Base-by-base conservation (phyloP, 176 grass and related monocot species). In the Luzula sylvatica region DNA sequence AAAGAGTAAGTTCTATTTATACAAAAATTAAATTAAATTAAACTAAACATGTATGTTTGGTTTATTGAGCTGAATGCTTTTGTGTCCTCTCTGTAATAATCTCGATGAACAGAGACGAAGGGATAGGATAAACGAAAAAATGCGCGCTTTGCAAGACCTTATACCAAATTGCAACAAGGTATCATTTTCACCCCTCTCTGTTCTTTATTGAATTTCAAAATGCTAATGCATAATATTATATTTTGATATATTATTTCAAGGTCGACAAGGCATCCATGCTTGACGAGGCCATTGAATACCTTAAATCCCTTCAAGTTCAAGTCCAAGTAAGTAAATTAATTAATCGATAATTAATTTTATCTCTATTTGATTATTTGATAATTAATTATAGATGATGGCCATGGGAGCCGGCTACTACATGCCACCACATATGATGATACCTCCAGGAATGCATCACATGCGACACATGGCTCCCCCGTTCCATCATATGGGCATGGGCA, bases 1-100 rank as follows among this genome's bases (percentile, higher is more conserved):
- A 95, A 86, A 78, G 83, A 71, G 90, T 86, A 54, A 84, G 80
- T 47, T 64, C n/a, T 45, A 49, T 47, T 24, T 63, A 20, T 64
- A 11, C 3, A 20, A 3, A 63, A n/a, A 29, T 20, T 20, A 11
- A 20, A 13, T n/a, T 9, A 64, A 49, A 12, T 42, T 1, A 46
- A 17, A 15, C 11, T 46, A 46, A 20, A 50, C 6, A 26, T 61
- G 20, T 23, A n/a, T n/a, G n/a, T n/a, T n/a, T n/a, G n/a, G n/a
- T n/a, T n/a, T n/a, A n/a, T n/a, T n/a, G n/a, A n/a, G n/a, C n/a
- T n/a, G n/a, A n/a, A n/a, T n/a, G n/a, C n/a, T n/a, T n/a, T n/a
- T n/a, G n/a, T 45, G 40, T 43, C 11, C 23, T 45, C 12, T 46
- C 38, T 27, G 60, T 30, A 50, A 48, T 35, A 35, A 35, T 1